phyloP scores from a whole-genome alignment of 306 rosid species.

The Begonia fuchsioides region DNA sequence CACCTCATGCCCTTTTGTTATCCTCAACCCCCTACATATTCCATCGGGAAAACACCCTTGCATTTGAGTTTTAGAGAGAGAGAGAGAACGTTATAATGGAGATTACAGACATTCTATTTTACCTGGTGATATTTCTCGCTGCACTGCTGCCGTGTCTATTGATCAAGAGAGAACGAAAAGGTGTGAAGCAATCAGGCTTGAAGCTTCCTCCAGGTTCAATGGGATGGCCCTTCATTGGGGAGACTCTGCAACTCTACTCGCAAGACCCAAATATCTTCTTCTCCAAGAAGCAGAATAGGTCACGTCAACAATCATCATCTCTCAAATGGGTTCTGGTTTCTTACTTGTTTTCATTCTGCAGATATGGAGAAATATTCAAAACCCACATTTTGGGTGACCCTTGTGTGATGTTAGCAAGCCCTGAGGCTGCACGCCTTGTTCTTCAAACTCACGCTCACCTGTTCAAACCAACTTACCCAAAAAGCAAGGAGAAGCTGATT shows the following conservation, averaged over 20 bases:
- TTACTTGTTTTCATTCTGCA: neutral
- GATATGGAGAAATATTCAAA: constrained; percentile 18
- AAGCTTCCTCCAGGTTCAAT: constrained; percentile 15
- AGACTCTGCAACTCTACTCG: constrained; percentile 15
- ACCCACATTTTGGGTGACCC: constrained; percentile 13
- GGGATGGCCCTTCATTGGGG: constrained; percentile 17
- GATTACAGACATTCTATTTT: neutral
- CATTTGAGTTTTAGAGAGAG: neutral
- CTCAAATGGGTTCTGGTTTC: too few species aligned
- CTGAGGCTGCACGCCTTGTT: constrained; percentile 13
- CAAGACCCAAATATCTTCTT: constrained; percentile 15
- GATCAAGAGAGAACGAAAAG: neutral
- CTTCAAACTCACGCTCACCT: constrained; percentile 10
- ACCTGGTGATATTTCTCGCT: neutral
- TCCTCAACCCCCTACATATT: neutral
- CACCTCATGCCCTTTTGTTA: neutral
- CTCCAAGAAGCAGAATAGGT: constrained; percentile 10
- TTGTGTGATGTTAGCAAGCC: constrained; percentile 11
- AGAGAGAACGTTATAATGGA: neutral
- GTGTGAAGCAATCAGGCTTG: neutral
- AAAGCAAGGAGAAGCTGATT: constrained; percentile 13
- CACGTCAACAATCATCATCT: neutral
- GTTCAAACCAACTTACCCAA: constrained; percentile 16
- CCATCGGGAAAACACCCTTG: neutral
- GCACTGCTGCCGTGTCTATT: neutral